Percentiles rank a stretch among this genome's conserved stretches.
phyloP scores from a whole-genome alignment of 345 rosid genomes.

The Tarenaya hassleriana region DNA sequence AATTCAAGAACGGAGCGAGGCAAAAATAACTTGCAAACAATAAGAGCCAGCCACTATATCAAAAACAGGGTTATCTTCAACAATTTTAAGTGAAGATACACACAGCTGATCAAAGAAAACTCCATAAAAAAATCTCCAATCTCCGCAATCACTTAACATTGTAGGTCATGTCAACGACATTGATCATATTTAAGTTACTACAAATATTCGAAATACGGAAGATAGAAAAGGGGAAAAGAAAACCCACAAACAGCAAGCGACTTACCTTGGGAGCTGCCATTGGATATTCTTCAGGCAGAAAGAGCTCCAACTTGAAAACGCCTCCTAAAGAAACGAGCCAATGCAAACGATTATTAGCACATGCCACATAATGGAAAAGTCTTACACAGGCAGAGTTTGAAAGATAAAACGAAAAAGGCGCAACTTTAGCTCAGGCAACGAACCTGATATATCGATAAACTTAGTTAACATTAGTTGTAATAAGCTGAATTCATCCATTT shows the following conservation, averaged over 20 bases:
- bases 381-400: not conserved
- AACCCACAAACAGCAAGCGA: not conserved
- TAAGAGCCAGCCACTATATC: too few relatives aligned
- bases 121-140: too few relatives aligned
- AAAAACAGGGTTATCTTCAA: too few relatives aligned
- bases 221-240: not conserved
- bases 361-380: not conserved
- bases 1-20: too few relatives aligned
- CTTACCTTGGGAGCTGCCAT: constrained; percentile 99
- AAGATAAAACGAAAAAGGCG: not conserved
- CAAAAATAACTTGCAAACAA: too few relatives aligned
- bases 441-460: not conserved
- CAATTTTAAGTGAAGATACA: too few relatives aligned
- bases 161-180: too few relatives aligned
- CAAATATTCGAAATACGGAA: too few relatives aligned
- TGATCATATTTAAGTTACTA: too few relatives aligned
- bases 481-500: not conserved
- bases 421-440: not conserved
- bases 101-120: too few relatives aligned
- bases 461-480: not conserved
- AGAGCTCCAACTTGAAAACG: constrained; percentile 94
- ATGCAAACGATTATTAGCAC: constrained; percentile 3
- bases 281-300: constrained; percentile 98
- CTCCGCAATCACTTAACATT: too few relatives aligned
- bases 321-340: constrained; percentile 49